Conservation (phyloP, 75 land plant genomes). For the Cryptomeria japonica region DNA sequence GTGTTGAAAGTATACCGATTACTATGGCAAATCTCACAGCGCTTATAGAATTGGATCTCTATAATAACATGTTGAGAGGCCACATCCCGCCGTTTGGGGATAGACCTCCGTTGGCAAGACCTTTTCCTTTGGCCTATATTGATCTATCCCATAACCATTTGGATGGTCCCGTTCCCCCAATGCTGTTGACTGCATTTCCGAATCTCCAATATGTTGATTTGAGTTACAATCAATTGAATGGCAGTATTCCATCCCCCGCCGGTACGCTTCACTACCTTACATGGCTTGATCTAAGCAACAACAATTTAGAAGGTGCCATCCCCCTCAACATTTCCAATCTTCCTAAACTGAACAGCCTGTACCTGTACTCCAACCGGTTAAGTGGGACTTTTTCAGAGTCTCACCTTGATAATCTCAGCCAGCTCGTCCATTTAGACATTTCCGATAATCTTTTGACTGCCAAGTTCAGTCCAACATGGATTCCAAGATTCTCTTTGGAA, state of each 20-base stretch:
- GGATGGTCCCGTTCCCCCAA: neutral
- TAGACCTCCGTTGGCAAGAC: neutral
- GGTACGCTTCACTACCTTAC: neutral
- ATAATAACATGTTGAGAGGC: neutral
- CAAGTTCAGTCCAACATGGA: neutral
- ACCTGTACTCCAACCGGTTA: slow-evolving; percentile 3
- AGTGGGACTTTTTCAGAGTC: neutral
- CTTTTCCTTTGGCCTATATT: neutral
- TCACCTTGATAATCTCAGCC: neutral
- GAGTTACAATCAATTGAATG: neutral
- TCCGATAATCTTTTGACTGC: neutral
- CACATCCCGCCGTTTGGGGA: neutral
- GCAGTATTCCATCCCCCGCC: neutral
- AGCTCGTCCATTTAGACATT: neutral
- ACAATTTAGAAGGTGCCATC: slow-evolving; percentile 1
- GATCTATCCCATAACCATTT: neutral
- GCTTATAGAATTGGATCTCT: neutral
- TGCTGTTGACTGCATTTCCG: neutral
- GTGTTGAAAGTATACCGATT: neutral
- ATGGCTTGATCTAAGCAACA: neutral
- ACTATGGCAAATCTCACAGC: neutral
- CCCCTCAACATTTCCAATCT: slow-evolving; percentile 1
- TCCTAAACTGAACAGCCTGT: neutral
- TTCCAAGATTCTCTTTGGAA: neutral
- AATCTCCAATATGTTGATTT: neutral